Conservation (phyloP, 2,329 filamentous ascomycete genomes). For the Pyrenochaeta sp. region DNA sequence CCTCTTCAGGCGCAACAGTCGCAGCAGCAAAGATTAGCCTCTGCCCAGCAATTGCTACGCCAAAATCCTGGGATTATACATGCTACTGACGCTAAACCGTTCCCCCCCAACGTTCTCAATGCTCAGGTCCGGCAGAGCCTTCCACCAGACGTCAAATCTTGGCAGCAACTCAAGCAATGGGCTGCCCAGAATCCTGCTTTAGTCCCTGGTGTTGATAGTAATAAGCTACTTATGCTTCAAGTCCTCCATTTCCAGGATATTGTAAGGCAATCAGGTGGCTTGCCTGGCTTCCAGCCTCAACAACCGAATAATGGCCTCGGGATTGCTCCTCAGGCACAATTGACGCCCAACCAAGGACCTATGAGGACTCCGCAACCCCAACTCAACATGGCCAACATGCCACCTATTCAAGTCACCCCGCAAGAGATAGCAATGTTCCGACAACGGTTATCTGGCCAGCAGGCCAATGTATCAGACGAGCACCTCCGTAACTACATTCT, state of each 20-base stretch:
- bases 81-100: constrained; percentile 39
- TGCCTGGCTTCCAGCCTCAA: constrained; percentile 25
- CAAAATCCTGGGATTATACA: constrained; percentile 45
- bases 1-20: constrained; percentile 29
- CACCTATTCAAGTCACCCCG: constrained; percentile 40
- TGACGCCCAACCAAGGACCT: constrained; percentile 42
- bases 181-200: constrained; percentile 53
- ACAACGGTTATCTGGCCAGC: constrained; percentile 36
- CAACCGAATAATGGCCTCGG: constrained; percentile 26
- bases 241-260: constrained; percentile 55
- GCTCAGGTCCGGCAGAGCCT: constrained; percentile 38
- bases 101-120: constrained; percentile 39
- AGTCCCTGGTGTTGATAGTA: constrained; percentile 31
- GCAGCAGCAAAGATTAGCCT: constrained; percentile 37
- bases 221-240: constrained; percentile 46
- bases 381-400: constrained; percentile 34
- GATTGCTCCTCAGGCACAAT: constrained; percentile 50
- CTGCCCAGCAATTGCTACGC: constrained; percentile 36
- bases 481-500: constrained; percentile 37
- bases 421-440: constrained; percentile 53
- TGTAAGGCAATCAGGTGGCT: constrained; percentile 34
- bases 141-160: constrained; percentile 61
- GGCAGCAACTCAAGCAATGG: constrained; percentile 65
- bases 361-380: constrained; percentile 37
- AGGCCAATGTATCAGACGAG: constrained; percentile 36